These are phyloP conservation scores for Jacaranda copaia DNA, from an alignment of 257 asterid genomes.

Conservation along the genomic window DNA sequence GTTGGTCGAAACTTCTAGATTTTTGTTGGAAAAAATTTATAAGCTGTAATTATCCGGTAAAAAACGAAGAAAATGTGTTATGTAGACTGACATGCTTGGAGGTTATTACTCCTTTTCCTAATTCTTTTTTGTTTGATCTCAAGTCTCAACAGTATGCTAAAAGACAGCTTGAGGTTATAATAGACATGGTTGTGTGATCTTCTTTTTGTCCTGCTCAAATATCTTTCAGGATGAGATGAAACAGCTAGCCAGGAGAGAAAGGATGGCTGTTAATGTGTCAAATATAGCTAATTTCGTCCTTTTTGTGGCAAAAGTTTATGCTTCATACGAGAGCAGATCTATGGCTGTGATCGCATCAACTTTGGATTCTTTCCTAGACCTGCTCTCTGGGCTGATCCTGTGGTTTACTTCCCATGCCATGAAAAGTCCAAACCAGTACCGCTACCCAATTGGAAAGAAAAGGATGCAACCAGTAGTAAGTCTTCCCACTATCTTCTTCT, in stretches of 20 bases:
- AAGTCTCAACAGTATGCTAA: neutral
- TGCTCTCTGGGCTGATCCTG: slow-evolving; percentile 45
- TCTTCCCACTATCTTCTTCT: neutral
- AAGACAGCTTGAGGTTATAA: neutral
- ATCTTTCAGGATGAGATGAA: slow-evolving; percentile 40
- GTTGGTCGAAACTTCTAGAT: neutral
- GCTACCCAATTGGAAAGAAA: slow-evolving; percentile 48
- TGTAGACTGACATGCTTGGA: neutral
- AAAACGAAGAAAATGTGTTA: neutral
- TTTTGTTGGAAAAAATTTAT: neutral
- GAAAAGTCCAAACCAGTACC: slow-evolving; percentile 42
- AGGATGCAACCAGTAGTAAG: slow-evolving; percentile 53
- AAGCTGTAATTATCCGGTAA: neutral
- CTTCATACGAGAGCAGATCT: slow-evolving; percentile 45
- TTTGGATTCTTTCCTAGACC: slow-evolving; percentile 47
- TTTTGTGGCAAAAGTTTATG: slow-evolving; percentile 44
- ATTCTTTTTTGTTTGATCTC: neutral
- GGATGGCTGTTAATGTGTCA: slow-evolving; percentile 42
- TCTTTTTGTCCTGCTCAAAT: too few species aligned
- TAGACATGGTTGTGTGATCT: neutral
- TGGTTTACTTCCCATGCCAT: slow-evolving; percentile 50
- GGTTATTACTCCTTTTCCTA: neutral
- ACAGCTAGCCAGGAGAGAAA: slow-evolving; percentile 40
- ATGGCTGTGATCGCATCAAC: slow-evolving; percentile 52
- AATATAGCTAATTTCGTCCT: slow-evolving; percentile 45